Percentiles rank a stretch among this genome's conserved stretches.
phyloP scores from a whole-genome alignment of 1,139 yeast genomes.

The Suzukiozyma palmioleophila region DNA sequence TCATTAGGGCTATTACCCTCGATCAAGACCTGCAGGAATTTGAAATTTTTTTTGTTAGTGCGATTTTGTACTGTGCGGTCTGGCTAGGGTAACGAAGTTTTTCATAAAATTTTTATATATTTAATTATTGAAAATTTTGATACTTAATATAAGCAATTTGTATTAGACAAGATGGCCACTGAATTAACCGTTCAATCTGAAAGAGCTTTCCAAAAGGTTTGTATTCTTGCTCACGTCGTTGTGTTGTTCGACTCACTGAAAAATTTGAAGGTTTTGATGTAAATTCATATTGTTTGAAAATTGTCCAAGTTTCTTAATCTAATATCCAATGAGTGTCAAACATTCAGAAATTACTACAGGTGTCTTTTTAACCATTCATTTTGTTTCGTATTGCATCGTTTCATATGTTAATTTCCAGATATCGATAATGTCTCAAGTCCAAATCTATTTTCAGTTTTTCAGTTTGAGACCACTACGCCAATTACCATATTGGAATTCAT shows the following conservation, averaged over 20 bases:
- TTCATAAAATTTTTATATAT: background rate
- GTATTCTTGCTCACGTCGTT: constrained; percentile 24
- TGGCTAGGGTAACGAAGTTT: background rate
- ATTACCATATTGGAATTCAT: constrained; percentile 6
- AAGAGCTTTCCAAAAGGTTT: constrained; percentile 99
- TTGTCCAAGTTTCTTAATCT: too few species aligned
- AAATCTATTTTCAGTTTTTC: background rate
- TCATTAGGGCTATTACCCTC: background rate
- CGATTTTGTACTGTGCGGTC: background rate
- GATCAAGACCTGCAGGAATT: background rate
- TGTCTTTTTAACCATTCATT: too few species aligned
- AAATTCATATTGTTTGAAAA: background rate
- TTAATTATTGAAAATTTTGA: background rate
- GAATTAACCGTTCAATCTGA: constrained; percentile 99
- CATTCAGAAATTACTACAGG: too few species aligned
- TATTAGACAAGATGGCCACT: constrained; percentile 68
- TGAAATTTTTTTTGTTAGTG: background rate
- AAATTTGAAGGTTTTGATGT: background rate
- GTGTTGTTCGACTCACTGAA: background rate
- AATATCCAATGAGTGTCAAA: too few species aligned
- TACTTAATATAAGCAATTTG: constrained; percentile 1
- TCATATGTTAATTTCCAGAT: too few species aligned
- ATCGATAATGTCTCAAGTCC: background rate
- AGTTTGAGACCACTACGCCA: background rate
- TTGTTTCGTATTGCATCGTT: too few species aligned